phyloP scores from a whole-genome alignment of 768 basidiomycete species.

The Mycena rebaudengoi region DNA sequence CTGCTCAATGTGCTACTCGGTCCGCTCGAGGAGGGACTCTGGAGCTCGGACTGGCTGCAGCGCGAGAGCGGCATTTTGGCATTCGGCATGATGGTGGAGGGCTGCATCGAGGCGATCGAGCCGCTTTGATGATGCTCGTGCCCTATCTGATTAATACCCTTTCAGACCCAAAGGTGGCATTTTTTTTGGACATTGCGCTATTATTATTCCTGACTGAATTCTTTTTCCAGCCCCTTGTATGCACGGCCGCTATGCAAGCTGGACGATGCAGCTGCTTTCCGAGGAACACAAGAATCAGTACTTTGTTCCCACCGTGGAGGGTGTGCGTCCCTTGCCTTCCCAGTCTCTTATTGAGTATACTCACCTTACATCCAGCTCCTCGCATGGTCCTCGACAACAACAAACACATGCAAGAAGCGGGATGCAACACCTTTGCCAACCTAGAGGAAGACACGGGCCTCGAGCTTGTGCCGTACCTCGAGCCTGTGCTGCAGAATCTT shows the following conservation, averaged over 20 bases:
- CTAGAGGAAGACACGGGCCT: conserved; percentile 95
- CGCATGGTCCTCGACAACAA: too few relatives aligned
- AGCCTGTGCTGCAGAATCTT: conserved; percentile 92
- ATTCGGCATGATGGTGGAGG: conserved; percentile 97
- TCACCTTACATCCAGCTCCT: conserved; percentile 93
- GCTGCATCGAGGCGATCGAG: conserved; percentile 95
- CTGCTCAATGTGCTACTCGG: conserved; percentile 88
- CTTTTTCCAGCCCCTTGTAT: too few relatives aligned
- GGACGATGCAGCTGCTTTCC: conserved; percentile 85
- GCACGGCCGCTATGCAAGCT: conserved; percentile 97
- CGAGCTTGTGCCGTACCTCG: conserved; percentile 90
- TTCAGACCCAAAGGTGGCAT: too few relatives aligned
- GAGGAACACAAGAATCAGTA: conserved; percentile 88
- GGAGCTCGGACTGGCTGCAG: conserved; percentile 92
- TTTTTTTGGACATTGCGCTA: too few relatives aligned
- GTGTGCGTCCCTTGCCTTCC: conserved; percentile 57
- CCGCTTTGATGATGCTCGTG: too few relatives aligned
- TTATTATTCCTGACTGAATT: too few relatives aligned
- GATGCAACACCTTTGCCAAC: conserved; percentile 98
- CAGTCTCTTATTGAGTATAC: too few relatives aligned
- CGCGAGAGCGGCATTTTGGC: conserved; percentile 96
- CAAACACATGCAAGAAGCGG: conserved; percentile 98
- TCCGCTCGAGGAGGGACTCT: conserved; percentile 91
- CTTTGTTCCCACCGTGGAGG: conserved; percentile 98
- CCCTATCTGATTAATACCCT: too few relatives aligned